These are phyloP conservation scores for Tuber calosporum DNA, from an alignment of 495 filamentous ascomycete species.

Conservation along the genomic window DNA sequence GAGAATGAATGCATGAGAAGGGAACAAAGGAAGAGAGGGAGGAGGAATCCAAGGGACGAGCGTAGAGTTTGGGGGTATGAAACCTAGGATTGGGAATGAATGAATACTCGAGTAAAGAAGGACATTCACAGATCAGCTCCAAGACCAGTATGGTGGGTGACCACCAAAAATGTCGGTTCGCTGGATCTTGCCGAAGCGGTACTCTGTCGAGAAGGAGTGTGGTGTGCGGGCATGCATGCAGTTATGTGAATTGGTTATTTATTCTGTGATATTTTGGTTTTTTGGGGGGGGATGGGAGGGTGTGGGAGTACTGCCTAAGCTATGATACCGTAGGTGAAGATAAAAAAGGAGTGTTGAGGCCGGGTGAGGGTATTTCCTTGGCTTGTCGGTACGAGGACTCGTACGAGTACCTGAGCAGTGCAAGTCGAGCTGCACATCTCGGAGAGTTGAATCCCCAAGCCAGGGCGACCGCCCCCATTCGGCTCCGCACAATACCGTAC, in stretches of 20 bases:
- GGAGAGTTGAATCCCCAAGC: background rate
- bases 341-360: background rate
- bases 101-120: slow-evolving; percentile 1
- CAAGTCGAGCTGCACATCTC: background rate
- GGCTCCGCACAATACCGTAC: background rate
- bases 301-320: background rate
- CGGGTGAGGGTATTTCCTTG: background rate
- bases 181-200: background rate
- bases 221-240: background rate
- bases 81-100: background rate
- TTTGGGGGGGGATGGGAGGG: background rate
- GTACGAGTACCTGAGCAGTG: too few relatives aligned
- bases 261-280: background rate
- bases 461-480: background rate
- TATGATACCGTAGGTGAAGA: background rate
- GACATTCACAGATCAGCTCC: slow-evolving; percentile 1
- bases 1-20: slow-evolving; percentile 3
- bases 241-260: background rate
- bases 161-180: background rate
- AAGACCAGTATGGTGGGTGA: background rate
- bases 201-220: background rate
- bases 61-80: background rate
- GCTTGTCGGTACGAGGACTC: background rate
- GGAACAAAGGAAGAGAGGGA: background rate
- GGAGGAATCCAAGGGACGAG: background rate